phyloP scores from a whole-genome alignment of 805 yeast genomes.

The Saturnispora galanensis region DNA sequence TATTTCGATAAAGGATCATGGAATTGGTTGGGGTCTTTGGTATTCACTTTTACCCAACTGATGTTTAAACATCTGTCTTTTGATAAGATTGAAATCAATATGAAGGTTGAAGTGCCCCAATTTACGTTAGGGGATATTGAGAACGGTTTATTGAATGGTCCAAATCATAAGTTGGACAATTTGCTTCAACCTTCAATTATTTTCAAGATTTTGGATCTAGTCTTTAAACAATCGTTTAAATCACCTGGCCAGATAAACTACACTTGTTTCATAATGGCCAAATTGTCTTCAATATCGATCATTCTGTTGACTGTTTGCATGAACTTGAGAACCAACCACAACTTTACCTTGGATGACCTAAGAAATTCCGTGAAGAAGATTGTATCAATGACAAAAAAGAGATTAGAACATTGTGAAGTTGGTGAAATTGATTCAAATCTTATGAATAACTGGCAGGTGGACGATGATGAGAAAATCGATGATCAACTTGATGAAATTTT shows the following conservation, averaged over 20 bases:
- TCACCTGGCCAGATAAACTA: neutral
- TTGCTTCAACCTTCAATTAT: neutral
- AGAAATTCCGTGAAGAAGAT: neutral
- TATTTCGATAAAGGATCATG: conserved; percentile 3
- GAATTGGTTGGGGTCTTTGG: neutral
- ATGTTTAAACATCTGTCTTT: neutral
- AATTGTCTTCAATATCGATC: conserved; percentile 1
- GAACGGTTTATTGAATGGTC: neutral
- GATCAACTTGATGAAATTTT: neutral
- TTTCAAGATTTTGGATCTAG: neutral
- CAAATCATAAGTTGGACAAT: neutral
- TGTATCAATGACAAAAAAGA: neutral
- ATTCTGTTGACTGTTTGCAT: conserved; percentile 1
- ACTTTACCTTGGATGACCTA: neutral
- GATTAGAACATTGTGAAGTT: neutral
- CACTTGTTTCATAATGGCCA: conserved; percentile 2
- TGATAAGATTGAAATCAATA: too few relatives aligned
- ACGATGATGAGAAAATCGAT: neutral
- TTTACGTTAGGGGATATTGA: neutral
- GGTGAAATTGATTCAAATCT: neutral
- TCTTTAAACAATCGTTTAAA: neutral
- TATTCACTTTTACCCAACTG: neutral
- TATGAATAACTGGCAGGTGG: neutral
- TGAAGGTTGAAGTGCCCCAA: too few relatives aligned
- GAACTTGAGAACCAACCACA: neutral